Base-by-base conservation (phyloP, 371 early-diverging fungal species). In the Dichotomocladium elegans region DNA sequence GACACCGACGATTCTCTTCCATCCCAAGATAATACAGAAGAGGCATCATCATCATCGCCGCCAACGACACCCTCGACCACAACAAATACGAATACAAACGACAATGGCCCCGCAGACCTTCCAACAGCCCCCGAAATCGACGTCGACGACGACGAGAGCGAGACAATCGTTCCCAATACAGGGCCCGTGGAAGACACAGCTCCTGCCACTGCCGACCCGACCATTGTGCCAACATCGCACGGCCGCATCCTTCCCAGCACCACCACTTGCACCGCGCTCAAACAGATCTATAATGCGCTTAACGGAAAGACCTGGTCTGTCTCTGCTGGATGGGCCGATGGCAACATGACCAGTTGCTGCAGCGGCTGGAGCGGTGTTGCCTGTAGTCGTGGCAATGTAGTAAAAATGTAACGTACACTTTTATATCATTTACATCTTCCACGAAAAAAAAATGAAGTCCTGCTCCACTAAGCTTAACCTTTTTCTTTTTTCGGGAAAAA, bases 341-440 rank as follows among this genome's bases (percentile, higher is more conserved):
- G 35, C 3, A 58, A 77, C 43, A 70, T 70, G 71, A 64, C 63
- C n/a, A 58, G 58, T 11, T 77, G 77, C 40, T 73, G 77, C 34
- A 47, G 25, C 26, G 59, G 54, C 14, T 77, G 77, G 74, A 60
- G 54, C 30, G 65, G 62, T 31, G 74, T 77, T 31, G 45, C 51
- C 24, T 77, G 77, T 47, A 67, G 53, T n/a, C 49, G 62, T 41
- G 72, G 70, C 30, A 58, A 60, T 47, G 58, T 77, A 11, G 49
- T 60, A 9, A 64, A 65, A 44, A 34, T 77, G 77, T 77, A 65
- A 69, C 57, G n/a, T 6, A 34, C 28, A 47, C 25, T 24, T n/a
- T n/a, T n/a, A n/a, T n/a, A n/a, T n/a, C n/a, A 21, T 19, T 9
- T 26, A 44, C 17, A 28, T 44, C 45, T 29, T 24, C 27, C 30